Percentiles rank a stretch among this genome's conserved stretches.
Evolutionary conservation across 2,329 filamentous ascomycete species (phyloP).

Genomic region (Arachnopeziza araneosa): DNA sequence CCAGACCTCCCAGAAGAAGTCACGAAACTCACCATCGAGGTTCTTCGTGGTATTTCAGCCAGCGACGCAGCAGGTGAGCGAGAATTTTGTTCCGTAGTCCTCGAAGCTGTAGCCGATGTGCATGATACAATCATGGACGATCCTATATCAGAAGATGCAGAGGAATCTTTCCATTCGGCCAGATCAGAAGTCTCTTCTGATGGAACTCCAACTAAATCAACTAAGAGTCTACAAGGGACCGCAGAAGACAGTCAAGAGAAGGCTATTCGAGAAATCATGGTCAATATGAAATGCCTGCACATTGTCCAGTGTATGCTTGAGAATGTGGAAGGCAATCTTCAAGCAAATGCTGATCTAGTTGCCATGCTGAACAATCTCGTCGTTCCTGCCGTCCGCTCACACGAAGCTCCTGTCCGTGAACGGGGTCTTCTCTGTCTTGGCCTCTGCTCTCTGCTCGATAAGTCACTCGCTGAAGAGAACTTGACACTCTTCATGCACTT

Average conservation of each 20-base stretch:
- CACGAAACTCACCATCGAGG: constrained; percentile 80
- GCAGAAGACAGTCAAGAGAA: constrained; percentile 67
- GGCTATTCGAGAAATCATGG: constrained; percentile 83
- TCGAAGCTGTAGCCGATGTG: constrained; percentile 93
- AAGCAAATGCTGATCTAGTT: constrained; percentile 85
- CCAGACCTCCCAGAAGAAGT: constrained; percentile 87
- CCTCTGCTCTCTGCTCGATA: constrained; percentile 84
- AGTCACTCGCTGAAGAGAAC: constrained; percentile 87
- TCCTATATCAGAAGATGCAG: constrained; percentile 48
- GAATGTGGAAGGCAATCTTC: constrained; percentile 81
- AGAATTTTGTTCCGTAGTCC: constrained; percentile 77
- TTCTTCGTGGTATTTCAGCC: constrained; percentile 77
- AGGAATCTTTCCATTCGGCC: constrained; percentile 92
- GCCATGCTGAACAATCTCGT: constrained; percentile 98
- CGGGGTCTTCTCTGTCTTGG: constrained; percentile 84
- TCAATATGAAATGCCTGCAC: constrained; percentile 97
- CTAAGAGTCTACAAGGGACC: constrained; percentile 38
- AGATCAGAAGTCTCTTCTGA: constrained; percentile 74
- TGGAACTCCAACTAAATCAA: constrained; percentile 43
- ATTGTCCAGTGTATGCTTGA: constrained; percentile 97
- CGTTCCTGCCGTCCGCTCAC: constrained; percentile 87
- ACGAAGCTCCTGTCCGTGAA: constrained; percentile 89
- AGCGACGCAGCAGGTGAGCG: constrained; percentile 67
- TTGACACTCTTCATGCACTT: constrained; percentile 91
- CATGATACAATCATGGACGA: constrained; percentile 87